A percentile compares a stretch with the other conserved stretches of the same genome.
Conservation (phyloP, 225 moss, liverwort and hornwort genomes). For the Bryoerythrophyllum caledonicum region DNA sequence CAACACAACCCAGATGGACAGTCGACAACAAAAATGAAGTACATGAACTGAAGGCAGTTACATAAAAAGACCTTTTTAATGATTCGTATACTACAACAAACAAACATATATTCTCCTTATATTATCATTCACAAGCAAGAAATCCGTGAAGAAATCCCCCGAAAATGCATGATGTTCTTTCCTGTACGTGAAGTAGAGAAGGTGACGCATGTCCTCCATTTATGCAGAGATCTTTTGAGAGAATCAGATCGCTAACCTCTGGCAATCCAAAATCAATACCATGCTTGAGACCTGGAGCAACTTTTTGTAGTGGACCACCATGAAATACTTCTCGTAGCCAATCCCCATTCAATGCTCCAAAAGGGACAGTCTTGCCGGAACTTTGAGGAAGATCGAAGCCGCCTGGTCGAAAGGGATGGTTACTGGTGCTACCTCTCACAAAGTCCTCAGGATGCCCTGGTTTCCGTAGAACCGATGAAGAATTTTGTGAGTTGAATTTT, state of each 20-base stretch:
- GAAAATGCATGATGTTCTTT: neutral
- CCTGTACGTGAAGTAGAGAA: too few species aligned
- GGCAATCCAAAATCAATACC: conserved; percentile 90
- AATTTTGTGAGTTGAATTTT: conserved; percentile 78
- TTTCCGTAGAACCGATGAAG: conserved; percentile 88
- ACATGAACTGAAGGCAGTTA: neutral
- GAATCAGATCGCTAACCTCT: conserved; percentile 62
- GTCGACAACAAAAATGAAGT: neutral
- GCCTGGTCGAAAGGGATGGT: conserved; percentile 95
- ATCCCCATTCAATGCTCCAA: conserved; percentile 80
- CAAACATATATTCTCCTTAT: conserved; percentile 6
- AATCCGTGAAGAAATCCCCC: neutral
- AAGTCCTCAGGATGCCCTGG: conserved; percentile 88
- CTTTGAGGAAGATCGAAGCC: conserved; percentile 87
- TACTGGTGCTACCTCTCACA: conserved; percentile 87
- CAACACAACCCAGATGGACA: conserved; percentile 6
- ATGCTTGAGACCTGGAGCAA: conserved; percentile 88
- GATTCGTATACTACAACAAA: neutral
- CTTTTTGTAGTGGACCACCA: conserved; percentile 84
- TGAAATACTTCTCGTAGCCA: conserved; percentile 87
- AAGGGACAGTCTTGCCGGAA: conserved; percentile 64
- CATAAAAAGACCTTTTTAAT: neutral
- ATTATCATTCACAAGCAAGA: conserved; percentile 20
- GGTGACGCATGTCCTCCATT: conserved; percentile 9
- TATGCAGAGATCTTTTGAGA: neutral